Conservation (phyloP, 768 basidiomycete genomes). For the Leccinum barrowsii region DNA sequence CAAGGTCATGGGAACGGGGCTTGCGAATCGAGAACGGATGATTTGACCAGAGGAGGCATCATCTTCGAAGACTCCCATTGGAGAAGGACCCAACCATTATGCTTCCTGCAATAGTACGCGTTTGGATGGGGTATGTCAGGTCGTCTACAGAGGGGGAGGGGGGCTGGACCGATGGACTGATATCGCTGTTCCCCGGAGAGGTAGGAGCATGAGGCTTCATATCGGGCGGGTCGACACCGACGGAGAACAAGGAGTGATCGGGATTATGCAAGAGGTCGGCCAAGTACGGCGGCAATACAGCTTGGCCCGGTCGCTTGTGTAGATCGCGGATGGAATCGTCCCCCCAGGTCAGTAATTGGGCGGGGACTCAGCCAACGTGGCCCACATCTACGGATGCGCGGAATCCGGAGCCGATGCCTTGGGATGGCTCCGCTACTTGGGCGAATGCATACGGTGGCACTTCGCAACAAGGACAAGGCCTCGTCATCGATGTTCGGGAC, state of each 20-base stretch:
- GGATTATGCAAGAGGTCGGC: conserved; percentile 68
- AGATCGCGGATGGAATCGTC: conserved; percentile 45
- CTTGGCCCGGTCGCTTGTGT: conserved; percentile 60
- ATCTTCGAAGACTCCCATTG: conserved; percentile 63
- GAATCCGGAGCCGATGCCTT: conserved; percentile 21
- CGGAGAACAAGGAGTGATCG: conserved; percentile 67
- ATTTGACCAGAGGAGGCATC: conserved; percentile 56
- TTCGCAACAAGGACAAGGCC: conserved; percentile 30
- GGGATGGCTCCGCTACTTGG: conserved; percentile 27
- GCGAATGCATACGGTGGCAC: conserved; percentile 16
- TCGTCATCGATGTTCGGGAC: conserved; percentile 57
- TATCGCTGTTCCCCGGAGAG: conserved; percentile 18
- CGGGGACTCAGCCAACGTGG: conserved; percentile 13
- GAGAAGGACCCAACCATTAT: conserved; percentile 81
- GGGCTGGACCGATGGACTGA: conserved; percentile 12
- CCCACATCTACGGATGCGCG: conserved; percentile 13
- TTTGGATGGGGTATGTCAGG: conserved; percentile 70
- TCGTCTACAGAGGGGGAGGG: conserved; percentile 55
- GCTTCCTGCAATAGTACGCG: conserved; percentile 78
- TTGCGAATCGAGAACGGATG: conserved; percentile 36
- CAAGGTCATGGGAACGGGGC: too few species aligned
- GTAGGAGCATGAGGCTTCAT: conserved; percentile 21
- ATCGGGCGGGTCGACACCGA: conserved; percentile 41
- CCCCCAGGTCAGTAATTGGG: conserved; percentile 32
- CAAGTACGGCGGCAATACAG: conserved; percentile 64